phyloP scores from a whole-genome alignment of 2,329 filamentous ascomycete genomes.

The Tolypocladium capitatum region DNA sequence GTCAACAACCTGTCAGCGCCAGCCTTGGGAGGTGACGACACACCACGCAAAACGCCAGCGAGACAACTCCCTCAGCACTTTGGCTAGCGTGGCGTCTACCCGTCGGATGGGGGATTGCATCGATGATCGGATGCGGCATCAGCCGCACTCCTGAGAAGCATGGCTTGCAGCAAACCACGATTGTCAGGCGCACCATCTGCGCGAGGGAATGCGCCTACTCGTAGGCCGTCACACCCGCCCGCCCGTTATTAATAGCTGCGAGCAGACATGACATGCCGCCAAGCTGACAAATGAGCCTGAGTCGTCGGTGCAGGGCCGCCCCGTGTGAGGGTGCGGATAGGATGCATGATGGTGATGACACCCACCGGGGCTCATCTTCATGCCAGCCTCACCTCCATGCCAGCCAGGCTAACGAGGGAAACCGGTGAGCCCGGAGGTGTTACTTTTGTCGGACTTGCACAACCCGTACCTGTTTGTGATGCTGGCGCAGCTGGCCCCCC shows the following conservation, averaged over 20 bases:
- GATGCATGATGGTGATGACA: not conserved
- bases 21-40: not conserved
- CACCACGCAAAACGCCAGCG: not conserved
- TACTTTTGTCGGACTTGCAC: not conserved
- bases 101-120: not conserved
- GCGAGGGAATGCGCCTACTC: not conserved
- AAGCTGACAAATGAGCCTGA: not conserved
- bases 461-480: not conserved
- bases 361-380: not conserved
- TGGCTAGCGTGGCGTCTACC: not conserved
- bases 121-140: not conserved
- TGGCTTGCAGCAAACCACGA: constrained; percentile 1
- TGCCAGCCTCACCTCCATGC: not conserved
- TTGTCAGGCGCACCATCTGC: not conserved
- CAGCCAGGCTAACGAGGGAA: not conserved
- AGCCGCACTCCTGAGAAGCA: not conserved
- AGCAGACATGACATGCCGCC: not conserved
- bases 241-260: not conserved
- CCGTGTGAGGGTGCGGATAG: not conserved
- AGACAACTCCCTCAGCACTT: not conserved
- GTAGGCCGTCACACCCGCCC: not conserved
- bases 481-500: not conserved
- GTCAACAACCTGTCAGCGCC: not conserved
- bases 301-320: not conserved
- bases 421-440: not conserved